A percentile compares a stretch with the other conserved stretches of the same genome.
phyloP scores from a whole-genome alignment of 1,284 basidiomycete species.

The Papiliotrema terrestris region DNA sequence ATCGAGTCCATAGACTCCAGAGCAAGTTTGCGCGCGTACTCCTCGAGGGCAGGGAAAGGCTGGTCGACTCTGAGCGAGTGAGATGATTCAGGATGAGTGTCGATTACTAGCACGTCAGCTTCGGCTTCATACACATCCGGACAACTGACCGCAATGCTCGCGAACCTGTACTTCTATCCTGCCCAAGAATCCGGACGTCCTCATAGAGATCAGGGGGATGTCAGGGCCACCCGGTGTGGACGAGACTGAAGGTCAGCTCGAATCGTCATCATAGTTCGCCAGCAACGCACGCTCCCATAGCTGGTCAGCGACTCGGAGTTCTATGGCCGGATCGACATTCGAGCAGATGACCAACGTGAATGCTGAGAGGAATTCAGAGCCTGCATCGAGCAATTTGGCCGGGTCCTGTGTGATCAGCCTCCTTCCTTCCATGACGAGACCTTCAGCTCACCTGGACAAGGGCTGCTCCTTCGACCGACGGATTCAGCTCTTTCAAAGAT shows the following conservation, averaged over 20 bases:
- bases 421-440: not conserved
- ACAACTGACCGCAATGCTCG: not conserved
- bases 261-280: conserved; percentile 40
- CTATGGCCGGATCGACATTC: conserved; percentile 61
- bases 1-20: conserved; percentile 73
- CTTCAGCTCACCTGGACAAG: conserved; percentile 54
- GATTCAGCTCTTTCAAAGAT: conserved; percentile 79
- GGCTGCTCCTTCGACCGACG: conserved; percentile 70
- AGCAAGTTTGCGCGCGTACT: conserved; percentile 68
- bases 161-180: conserved; percentile 57
- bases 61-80: conserved; percentile 84
- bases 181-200: conserved; percentile 83
- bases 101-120: conserved; percentile 63
- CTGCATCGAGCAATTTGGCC: conserved; percentile 57
- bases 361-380: conserved; percentile 54
- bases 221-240: conserved; percentile 44
- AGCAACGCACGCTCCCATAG: conserved; percentile 59
- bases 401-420: conserved; percentile 49
- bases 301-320: conserved; percentile 61
- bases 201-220: conserved; percentile 68
- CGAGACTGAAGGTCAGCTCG: conserved; percentile 24
- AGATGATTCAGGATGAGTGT: conserved; percentile 81
- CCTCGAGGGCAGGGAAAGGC: conserved; percentile 76
- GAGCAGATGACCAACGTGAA: conserved; percentile 83
- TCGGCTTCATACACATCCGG: not conserved